Evolutionary conservation across 106 monocot species (phyloP).

Genomic region (Acorus calamus): DNA sequence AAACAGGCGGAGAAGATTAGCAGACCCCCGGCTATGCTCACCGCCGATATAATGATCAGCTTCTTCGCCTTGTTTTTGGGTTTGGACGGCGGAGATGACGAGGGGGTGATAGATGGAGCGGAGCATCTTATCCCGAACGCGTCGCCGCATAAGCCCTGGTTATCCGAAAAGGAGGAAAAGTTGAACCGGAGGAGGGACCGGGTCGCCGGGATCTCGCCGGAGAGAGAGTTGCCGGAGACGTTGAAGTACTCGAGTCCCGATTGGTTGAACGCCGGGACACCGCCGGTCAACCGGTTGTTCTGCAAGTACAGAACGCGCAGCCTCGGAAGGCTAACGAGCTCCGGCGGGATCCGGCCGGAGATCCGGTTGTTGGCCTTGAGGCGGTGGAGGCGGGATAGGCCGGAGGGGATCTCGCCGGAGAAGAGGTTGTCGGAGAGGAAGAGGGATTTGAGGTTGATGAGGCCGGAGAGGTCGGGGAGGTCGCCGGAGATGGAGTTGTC

Average conservation of each 20-base stretch:
- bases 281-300: slow-evolving; percentile 49
- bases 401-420: slow-evolving; percentile 49
- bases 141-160: slow-evolving; percentile 57
- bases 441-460: slow-evolving; percentile 61
- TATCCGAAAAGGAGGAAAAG: slow-evolving; percentile 45
- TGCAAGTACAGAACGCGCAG: slow-evolving; percentile 54
- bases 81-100: slow-evolving; percentile 15
- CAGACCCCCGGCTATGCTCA: slow-evolving; percentile 24
- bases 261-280: slow-evolving; percentile 56
- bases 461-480: slow-evolving; percentile 57
- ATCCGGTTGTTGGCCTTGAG: slow-evolving; percentile 60
- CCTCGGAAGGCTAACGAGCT: slow-evolving; percentile 30
- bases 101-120: neutral
- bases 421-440: slow-evolving; percentile 66
- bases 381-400: slow-evolving; percentile 52
- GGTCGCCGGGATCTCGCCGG: slow-evolving; percentile 59
- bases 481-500: slow-evolving; percentile 61
- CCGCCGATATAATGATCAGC: slow-evolving; percentile 9
- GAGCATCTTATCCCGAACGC: slow-evolving; percentile 24
- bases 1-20: slow-evolving; percentile 31
- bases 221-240: slow-evolving; percentile 65
- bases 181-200: slow-evolving; percentile 41
- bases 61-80: neutral
- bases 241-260: slow-evolving; percentile 45
- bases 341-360: slow-evolving; percentile 49